Evolutionary conservation across 1,284 basidiomycete genomes (phyloP).

Genomic region (Trichosporon ovoides): DNA sequence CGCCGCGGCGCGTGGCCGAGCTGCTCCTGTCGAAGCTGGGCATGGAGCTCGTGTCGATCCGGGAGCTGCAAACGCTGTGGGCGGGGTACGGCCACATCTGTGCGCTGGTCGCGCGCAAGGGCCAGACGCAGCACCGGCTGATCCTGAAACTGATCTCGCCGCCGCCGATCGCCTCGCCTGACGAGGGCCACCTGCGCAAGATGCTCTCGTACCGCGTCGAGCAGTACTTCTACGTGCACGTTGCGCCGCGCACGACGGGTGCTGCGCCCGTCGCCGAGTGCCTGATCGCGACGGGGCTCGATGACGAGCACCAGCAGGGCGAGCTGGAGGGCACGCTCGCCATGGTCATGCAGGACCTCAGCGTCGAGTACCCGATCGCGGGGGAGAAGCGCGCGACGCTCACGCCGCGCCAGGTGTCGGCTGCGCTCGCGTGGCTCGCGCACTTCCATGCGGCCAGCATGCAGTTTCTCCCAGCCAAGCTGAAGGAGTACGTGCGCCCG

Average conservation of each 20-base stretch:
- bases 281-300: slow-evolving; percentile 5
- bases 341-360: slow-evolving; percentile 12
- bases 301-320: background rate
- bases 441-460: slow-evolving; percentile 1
- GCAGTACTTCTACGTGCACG: slow-evolving; percentile 16
- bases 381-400: slow-evolving; percentile 14
- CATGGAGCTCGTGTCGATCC: background rate
- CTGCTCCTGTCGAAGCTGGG: background rate
- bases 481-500: slow-evolving; percentile 3
- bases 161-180: background rate
- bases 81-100: slow-evolving; percentile 20
- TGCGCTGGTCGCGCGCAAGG: slow-evolving; percentile 3
- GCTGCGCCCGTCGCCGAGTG: slow-evolving; percentile 13
- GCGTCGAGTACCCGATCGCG: slow-evolving; percentile 7
- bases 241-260: background rate
- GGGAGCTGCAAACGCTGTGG: slow-evolving; percentile 19
- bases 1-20: background rate
- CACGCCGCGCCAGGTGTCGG: background rate
- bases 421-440: slow-evolving; percentile 14
- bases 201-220: slow-evolving; percentile 22
- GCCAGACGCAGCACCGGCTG: background rate
- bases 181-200: slow-evolving; percentile 20
- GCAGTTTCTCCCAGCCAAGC: background rate
- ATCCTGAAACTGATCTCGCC: slow-evolving; percentile 17
- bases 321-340: slow-evolving; percentile 5